A percentile compares a stretch with the other conserved stretches of the same genome.
Evolutionary conservation across 768 basidiomycete genomes (phyloP).

Genomic region (Tephrocybe sp.): DNA sequence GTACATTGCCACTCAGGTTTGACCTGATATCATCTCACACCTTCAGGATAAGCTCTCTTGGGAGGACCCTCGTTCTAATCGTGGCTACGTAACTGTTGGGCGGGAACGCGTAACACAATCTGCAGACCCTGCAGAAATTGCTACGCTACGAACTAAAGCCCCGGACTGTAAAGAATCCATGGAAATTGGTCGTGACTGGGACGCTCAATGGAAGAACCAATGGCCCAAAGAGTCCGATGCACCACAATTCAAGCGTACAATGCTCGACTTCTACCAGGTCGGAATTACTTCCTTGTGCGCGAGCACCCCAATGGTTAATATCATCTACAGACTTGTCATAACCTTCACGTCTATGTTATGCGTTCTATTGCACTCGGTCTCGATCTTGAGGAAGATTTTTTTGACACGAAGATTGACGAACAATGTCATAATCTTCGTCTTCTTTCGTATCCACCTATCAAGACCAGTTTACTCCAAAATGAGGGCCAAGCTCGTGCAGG

Average conservation of each 20-base stretch:
- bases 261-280: slow-evolving; percentile 75
- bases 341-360: slow-evolving; percentile 76
- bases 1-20: background rate
- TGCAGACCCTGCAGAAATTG: slow-evolving; percentile 68
- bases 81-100: slow-evolving; percentile 80
- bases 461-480: slow-evolving; percentile 48
- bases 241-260: slow-evolving; percentile 67
- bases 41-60: slow-evolving; percentile 62
- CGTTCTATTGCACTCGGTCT: slow-evolving; percentile 82
- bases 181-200: slow-evolving; percentile 89
- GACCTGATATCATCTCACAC: too few species aligned
- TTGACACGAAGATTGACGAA: slow-evolving; percentile 71
- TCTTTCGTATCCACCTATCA: slow-evolving; percentile 79
- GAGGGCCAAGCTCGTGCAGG: slow-evolving; percentile 80
- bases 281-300: slow-evolving; percentile 10
- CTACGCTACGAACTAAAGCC: slow-evolving; percentile 64
- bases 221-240: slow-evolving; percentile 69
- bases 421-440: slow-evolving; percentile 81
- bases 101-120: slow-evolving; percentile 82
- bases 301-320: background rate
- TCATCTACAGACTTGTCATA: slow-evolving; percentile 60
- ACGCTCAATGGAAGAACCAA: slow-evolving; percentile 69
- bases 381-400: slow-evolving; percentile 68
- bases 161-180: slow-evolving; percentile 85
- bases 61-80: slow-evolving; percentile 83